Base-by-base conservation (phyloP, 768 basidiomycete genomes). In the Porpolomopsis calyptriformis region DNA sequence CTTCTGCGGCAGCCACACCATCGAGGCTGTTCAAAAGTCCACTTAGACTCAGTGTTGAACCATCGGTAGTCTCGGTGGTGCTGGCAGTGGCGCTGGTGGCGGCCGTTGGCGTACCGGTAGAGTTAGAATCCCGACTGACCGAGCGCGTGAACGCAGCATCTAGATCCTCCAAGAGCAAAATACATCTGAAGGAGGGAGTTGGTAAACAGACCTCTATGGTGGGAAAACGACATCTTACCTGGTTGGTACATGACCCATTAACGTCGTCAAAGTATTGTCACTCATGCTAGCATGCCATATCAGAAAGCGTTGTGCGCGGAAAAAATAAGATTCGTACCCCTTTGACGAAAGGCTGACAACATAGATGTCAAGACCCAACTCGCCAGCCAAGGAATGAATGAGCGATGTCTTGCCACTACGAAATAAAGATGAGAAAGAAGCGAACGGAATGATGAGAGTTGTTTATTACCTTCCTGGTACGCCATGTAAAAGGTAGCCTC, bases 101-200 rank as follows among this genome's bases (percentile, higher is more conserved):
- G 12, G 73, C 53, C 31, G 76, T 72, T 8, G 88, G 87, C 19
- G 72, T 65, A 29, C 87, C 87, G 19, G 88, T 91, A 8, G 87
- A 88, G 11, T 64, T 74, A 38, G 77, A 69, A 63, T 89, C 88
- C 66, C 88, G 87, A 62, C 77, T 82, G 59, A 89, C 81, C 46
- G 81, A 83, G 41, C 85, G 82, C 52, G 88, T 91, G 68, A 91
- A 91, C 22, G 88, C 88, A 46, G 88, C 88, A 61, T 91, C 88
- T 55, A 94, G 75, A 72, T 94, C 90, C 68, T 94, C 91, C 60
- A 94, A 75, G 64, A 94, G 82, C 55, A 94, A 72, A 50, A 94
- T 89, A 71, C 87, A 90, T 70, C 87, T 87, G 54, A 40, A 39
- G 39, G 38, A 37, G 41, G 23, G 50, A 46, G 43, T 53, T 46